These are phyloP conservation scores for Trichoderma reesei DNA, from an alignment of 495 filamentous ascomycete genomes.

Conservation along the genomic window DNA sequence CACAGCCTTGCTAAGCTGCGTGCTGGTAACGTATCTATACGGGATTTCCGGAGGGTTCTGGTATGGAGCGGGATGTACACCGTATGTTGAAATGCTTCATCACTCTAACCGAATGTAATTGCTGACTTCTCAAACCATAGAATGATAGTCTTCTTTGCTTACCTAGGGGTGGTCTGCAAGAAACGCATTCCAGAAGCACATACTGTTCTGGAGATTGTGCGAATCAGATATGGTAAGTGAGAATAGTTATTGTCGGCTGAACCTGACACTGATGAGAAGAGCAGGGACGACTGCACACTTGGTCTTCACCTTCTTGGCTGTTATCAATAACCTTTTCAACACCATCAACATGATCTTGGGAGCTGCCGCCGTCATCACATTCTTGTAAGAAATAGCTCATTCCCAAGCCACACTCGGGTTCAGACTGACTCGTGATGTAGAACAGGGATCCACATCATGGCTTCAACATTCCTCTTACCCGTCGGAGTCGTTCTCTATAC, in stretches of 20 bases:
- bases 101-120: not conserved
- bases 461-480: constrained; percentile 60
- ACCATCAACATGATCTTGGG: constrained; percentile 73
- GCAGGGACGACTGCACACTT: constrained; percentile 41
- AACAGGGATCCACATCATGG: constrained; percentile 77
- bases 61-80: constrained; percentile 29
- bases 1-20: constrained; percentile 68
- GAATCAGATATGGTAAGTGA: not conserved
- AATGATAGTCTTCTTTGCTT: constrained; percentile 88
- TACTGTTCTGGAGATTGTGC: constrained; percentile 69
- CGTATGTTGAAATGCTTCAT: not conserved
- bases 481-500: constrained; percentile 24
- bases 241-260: no score
- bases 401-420: no score
- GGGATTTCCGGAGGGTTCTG: constrained; percentile 90
- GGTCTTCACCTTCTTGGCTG: constrained; percentile 27
- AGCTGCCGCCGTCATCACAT: constrained; percentile 68
- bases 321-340: constrained; percentile 22
- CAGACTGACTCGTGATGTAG: not conserved
- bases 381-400: constrained; percentile 21
- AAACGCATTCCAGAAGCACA: constrained; percentile 77
- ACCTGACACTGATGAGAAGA: not conserved
- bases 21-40: constrained; percentile 81
- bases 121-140: not conserved
- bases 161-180: constrained; percentile 87